Evolutionary conservation across 2,329 filamentous ascomycete species (phyloP).

Genomic region (Colletotrichum paranaense): DNA sequence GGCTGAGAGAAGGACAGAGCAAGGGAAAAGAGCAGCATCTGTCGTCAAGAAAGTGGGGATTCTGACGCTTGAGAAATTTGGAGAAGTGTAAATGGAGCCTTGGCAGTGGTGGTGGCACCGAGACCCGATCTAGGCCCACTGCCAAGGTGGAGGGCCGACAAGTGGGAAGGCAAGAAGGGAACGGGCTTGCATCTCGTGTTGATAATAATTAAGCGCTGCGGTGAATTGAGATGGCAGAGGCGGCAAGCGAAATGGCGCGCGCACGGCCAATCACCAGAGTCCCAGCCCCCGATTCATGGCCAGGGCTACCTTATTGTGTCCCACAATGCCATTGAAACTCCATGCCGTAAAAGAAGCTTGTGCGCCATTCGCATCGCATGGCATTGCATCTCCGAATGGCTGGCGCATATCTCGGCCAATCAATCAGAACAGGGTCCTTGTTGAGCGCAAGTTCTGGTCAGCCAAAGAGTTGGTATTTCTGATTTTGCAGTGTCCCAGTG

Average conservation of each 20-base stretch:
- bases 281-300: background rate
- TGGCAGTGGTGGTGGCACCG: conserved; percentile 5
- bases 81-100: background rate
- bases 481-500: background rate
- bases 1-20: background rate
- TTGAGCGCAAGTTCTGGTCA: background rate
- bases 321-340: background rate
- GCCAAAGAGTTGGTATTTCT: background rate
- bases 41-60: background rate
- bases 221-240: conserved; percentile 29
- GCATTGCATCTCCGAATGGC: background rate
- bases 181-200: conserved; percentile 5
- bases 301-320: background rate
- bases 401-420: background rate
- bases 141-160: conserved; percentile 1
- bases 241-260: conserved; percentile 17
- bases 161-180: background rate
- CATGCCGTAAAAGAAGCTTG: background rate
- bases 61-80: conserved; percentile 13
- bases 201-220: conserved; percentile 20
- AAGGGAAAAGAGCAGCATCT: background rate
- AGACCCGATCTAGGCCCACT: background rate
- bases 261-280: conserved; percentile 22
- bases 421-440: background rate
- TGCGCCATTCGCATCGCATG: conserved; percentile 11